These are phyloP conservation scores for Achlya hypogyna DNA, from an alignment of 352 stramenopile genomes.

Conservation along the genomic window DNA sequence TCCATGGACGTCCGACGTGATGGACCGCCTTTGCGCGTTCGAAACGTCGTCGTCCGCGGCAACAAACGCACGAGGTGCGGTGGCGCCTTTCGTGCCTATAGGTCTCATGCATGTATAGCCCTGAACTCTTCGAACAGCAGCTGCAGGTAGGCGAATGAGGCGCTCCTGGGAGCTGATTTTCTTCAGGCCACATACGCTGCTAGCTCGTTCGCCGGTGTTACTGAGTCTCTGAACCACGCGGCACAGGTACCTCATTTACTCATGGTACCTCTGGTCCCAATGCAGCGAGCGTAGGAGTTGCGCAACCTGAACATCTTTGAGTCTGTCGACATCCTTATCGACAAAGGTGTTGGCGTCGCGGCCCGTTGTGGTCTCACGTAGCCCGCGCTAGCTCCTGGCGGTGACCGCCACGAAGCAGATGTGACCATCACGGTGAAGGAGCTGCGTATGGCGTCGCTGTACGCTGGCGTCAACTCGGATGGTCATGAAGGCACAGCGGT, in stretches of 20 bases:
- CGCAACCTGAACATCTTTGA: constrained; percentile 79
- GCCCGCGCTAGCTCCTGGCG: constrained; percentile 47
- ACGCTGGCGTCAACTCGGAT: constrained; percentile 76
- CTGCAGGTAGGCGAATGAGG: constrained; percentile 43
- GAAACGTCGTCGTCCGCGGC: constrained; percentile 80
- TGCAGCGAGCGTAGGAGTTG: constrained; percentile 45
- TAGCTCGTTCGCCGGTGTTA: neutral
- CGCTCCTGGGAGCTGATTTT: neutral
- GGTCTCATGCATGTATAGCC: constrained; percentile 26
- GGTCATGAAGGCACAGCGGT: constrained; percentile 77
- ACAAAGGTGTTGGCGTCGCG: no score
- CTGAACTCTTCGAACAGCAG: constrained; percentile 80
- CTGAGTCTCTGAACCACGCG: constrained; percentile 10
- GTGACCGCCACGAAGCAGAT: constrained; percentile 58
- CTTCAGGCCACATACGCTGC: neutral
- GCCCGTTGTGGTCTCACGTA: constrained; percentile 1
- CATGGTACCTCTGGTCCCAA: constrained; percentile 40
- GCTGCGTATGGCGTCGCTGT: constrained; percentile 76
- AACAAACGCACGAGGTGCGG: constrained; percentile 84
- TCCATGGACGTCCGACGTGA: constrained; percentile 29
- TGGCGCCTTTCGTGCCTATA: neutral
- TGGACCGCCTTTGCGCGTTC: constrained; percentile 67
- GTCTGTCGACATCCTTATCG: constrained; percentile 68
- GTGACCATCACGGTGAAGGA: constrained; percentile 84
- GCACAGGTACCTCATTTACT: constrained; percentile 29